These are phyloP conservation scores for Tephrocybe sp. DNA, from an alignment of 768 basidiomycete species.

Conservation along the genomic window DNA sequence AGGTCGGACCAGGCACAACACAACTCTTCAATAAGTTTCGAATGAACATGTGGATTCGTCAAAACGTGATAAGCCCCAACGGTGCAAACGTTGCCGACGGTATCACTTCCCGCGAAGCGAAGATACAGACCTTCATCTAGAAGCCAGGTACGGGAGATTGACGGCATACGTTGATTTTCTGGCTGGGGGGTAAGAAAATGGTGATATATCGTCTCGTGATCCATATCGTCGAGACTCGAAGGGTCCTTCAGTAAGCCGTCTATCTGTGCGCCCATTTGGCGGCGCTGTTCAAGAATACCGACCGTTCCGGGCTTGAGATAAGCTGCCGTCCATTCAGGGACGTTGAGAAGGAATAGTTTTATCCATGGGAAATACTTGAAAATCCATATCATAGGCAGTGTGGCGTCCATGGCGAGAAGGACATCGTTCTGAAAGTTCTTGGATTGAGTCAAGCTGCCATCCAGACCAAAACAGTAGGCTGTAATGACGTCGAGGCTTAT, in stretches of 20 bases:
- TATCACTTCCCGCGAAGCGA: constrained; percentile 43
- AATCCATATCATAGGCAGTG: constrained; percentile 34
- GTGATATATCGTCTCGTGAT: constrained; percentile 38
- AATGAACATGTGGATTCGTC: constrained; percentile 25
- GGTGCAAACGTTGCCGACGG: constrained; percentile 37
- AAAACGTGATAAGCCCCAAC: constrained; percentile 36
- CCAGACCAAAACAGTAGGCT: constrained; percentile 20
- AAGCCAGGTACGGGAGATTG: constrained; percentile 29
- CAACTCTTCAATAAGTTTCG: constrained; percentile 30
- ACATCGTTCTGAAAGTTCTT: constrained; percentile 33
- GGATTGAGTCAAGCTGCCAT: constrained; percentile 17
- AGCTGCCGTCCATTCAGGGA: constrained; percentile 32
- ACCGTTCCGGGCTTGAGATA: constrained; percentile 33
- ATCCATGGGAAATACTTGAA: constrained; percentile 36
- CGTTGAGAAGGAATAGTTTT: constrained; percentile 26
- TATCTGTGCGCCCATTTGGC: constrained; percentile 33
- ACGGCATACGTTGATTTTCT: constrained; percentile 28
- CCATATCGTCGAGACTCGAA: constrained; percentile 25
- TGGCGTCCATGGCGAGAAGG: constrained; percentile 32
- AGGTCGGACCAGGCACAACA: constrained; percentile 39
- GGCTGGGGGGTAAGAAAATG: constrained; percentile 32
- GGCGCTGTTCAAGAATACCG: constrained; percentile 31
- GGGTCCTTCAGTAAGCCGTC: constrained; percentile 32
- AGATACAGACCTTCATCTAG: constrained; percentile 35
- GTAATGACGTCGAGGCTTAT: constrained; percentile 32